Base-by-base conservation (phyloP, 1,284 basidiomycete genomes). In the Phaffia rhodozyma region DNA sequence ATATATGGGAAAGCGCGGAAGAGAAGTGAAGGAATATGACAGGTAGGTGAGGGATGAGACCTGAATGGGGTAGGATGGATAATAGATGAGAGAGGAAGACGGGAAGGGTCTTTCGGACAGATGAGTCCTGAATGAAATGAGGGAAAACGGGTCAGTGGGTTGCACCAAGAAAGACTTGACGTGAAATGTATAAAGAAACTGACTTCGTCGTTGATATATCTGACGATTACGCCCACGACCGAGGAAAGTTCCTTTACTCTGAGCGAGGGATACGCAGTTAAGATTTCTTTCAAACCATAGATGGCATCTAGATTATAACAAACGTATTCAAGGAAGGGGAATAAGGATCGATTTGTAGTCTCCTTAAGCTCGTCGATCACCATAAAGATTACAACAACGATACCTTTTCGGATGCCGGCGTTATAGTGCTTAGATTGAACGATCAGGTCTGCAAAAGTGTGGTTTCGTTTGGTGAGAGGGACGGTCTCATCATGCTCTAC, bases 1-100 rank as follows among this genome's bases (percentile, higher is more conserved):
- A 94, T 64, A 98, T 96, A 71, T 96, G 88, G 0, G 90, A 92
- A 73, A 96, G 86, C 0, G 91, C 91, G 4, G 93, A 94, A 1
- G 89, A 85, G 0, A 86, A 84, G 74, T 91, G 96, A 18, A 97
- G 82, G 21, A 94, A 78, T 1, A 96, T 78, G 0, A 84, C 71
- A 0, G 86, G 80, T 4, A 85, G 80, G 72, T 91, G 90, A 7
- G 87, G 90, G 3, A 78, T 70, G 1, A 91, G 75, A 61, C 83
- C 81, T 60, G 83, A 80, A 88, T 86, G 66, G 63, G 29, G 66
- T 58, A 58, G 18, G 25, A 52, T 27, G 16, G 83, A 82, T 20
- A 96, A 77, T 50, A 91, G 76, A 87, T 87, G 91, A 1, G 78
- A 74, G 53, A 91, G 64, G 30, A 80, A 75, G 2, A 68, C 68